These are phyloP conservation scores for Aurinia saxatilis DNA, from an alignment of 345 rosid species.

Conservation along the genomic window DNA sequence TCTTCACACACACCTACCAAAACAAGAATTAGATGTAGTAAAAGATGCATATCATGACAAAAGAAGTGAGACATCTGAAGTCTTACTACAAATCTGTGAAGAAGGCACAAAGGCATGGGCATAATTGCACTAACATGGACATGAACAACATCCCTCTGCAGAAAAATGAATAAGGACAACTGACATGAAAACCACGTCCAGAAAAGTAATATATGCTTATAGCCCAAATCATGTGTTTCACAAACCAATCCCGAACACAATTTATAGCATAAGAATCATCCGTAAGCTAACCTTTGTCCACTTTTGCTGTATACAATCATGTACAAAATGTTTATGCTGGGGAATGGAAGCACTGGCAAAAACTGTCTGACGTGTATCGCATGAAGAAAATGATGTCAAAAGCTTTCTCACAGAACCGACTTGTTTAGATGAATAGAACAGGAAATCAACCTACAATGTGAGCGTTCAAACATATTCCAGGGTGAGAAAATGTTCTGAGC, in stretches of 20 bases:
- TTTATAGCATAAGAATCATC: background rate
- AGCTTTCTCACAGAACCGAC: conserved; percentile 73
- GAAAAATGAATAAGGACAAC: conserved; percentile 16
- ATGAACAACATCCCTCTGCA: conserved; percentile 64
- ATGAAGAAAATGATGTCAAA: conserved; percentile 63
- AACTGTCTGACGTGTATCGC: conserved; percentile 71
- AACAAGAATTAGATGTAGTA: conserved; percentile 2
- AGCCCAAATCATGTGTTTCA: too few relatives aligned
- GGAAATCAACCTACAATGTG: conserved; percentile 74
- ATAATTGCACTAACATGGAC: conserved; percentile 60
- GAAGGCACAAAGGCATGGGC: conserved; percentile 72
- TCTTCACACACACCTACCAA: conserved; percentile 50
- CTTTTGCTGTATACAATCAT: conserved; percentile 84
- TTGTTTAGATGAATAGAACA: conserved; percentile 84
- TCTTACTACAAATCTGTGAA: conserved; percentile 65
- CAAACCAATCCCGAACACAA: background rate
- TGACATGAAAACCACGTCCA: background rate
- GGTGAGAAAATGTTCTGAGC: background rate
- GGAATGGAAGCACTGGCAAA: conserved; percentile 96
- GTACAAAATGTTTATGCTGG: conserved; percentile 72
- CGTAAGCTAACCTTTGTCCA: conserved; percentile 75
- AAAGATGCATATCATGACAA: background rate
- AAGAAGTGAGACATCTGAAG: background rate
- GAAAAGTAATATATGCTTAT: background rate
- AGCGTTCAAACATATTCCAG: background rate